Conservation (phyloP, 1,284 basidiomycete genomes). For the Ustilago xerochloae region DNA sequence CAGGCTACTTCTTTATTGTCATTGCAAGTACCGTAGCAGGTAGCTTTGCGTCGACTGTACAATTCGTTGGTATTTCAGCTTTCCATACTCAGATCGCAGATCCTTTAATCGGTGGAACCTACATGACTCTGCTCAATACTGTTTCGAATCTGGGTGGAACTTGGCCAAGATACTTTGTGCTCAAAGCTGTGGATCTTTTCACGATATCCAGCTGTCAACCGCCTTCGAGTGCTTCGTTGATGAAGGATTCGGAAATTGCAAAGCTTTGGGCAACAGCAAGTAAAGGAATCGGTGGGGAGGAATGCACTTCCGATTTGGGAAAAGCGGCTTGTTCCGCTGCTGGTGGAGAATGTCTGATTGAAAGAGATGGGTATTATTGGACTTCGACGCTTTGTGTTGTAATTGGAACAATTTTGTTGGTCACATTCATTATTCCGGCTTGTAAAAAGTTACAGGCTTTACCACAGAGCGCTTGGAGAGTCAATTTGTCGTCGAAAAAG, state of each 20-base stretch:
- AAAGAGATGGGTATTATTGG: constrained; percentile 91
- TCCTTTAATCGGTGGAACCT: constrained; percentile 84
- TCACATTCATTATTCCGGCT: constrained; percentile 84
- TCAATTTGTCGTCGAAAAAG: constrained; percentile 32
- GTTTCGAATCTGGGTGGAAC: constrained; percentile 97
- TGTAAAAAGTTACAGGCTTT: constrained; percentile 80
- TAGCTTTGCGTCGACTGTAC: constrained; percentile 92
- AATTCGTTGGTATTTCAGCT: constrained; percentile 97
- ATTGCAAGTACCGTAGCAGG: constrained; percentile 82
- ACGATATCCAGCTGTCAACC: constrained; percentile 57
- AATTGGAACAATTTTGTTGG: constrained; percentile 78
- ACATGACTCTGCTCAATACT: constrained; percentile 83
- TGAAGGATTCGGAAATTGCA: constrained; percentile 41
- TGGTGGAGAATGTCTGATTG: constrained; percentile 82
- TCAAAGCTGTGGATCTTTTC: constrained; percentile 73
- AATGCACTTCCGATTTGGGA: constrained; percentile 71
- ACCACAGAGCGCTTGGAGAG: constrained; percentile 56
- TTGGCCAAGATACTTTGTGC: constrained; percentile 92
- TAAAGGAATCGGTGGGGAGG: constrained; percentile 38
- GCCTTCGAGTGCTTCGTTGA: constrained; percentile 26
- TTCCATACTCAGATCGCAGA: constrained; percentile 98
- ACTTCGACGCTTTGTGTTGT: constrained; percentile 82
- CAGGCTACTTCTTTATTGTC: constrained; percentile 83
- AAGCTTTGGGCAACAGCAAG: constrained; percentile 36
- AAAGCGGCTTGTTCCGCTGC: constrained; percentile 81